Evolutionary conservation across 1,284 basidiomycete species (phyloP).

Genomic region (Violaceomyces palustris): DNA sequence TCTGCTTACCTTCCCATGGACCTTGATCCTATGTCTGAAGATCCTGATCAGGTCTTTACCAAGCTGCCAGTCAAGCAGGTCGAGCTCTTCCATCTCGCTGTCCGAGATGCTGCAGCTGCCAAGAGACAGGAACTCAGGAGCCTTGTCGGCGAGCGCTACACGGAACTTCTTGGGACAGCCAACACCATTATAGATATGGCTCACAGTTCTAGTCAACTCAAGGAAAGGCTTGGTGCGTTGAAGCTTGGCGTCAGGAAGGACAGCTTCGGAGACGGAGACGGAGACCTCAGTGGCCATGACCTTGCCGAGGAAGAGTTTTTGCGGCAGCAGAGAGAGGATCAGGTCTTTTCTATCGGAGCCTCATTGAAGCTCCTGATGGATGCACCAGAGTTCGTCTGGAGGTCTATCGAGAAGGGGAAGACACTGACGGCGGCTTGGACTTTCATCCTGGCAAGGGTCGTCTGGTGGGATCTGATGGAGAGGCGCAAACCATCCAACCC

Average conservation of each 20-base stretch:
- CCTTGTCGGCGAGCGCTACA: constrained; percentile 39
- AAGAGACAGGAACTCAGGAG: constrained; percentile 29
- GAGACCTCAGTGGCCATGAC: too few species aligned
- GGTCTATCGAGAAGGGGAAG: constrained; percentile 35
- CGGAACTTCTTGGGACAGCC: constrained; percentile 39
- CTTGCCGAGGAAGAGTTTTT: too few species aligned
- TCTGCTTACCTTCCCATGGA: constrained; percentile 17
- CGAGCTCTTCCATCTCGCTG: constrained; percentile 17
- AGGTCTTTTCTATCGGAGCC: constrained; percentile 26
- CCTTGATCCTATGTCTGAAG: constrained; percentile 20
- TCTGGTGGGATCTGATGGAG: constrained; percentile 24
- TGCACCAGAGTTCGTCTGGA: constrained; percentile 36
- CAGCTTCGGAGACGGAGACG: neutral
- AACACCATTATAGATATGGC: constrained; percentile 43
- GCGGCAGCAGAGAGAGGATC: constrained; percentile 5
- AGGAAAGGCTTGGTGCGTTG: constrained; percentile 14
- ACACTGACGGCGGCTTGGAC: constrained; percentile 33
- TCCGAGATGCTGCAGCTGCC: constrained; percentile 10
- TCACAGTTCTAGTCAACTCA: constrained; percentile 20
- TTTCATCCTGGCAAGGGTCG: constrained; percentile 24
- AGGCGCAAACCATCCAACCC: neutral
- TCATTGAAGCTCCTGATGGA: constrained; percentile 34
- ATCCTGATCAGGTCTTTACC: constrained; percentile 31
- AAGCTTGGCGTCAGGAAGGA: neutral
- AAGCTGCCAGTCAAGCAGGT: constrained; percentile 24